phyloP scores from a whole-genome alignment of 371 early-diverging fungal species.

The Cokeromyces recurvatus region DNA sequence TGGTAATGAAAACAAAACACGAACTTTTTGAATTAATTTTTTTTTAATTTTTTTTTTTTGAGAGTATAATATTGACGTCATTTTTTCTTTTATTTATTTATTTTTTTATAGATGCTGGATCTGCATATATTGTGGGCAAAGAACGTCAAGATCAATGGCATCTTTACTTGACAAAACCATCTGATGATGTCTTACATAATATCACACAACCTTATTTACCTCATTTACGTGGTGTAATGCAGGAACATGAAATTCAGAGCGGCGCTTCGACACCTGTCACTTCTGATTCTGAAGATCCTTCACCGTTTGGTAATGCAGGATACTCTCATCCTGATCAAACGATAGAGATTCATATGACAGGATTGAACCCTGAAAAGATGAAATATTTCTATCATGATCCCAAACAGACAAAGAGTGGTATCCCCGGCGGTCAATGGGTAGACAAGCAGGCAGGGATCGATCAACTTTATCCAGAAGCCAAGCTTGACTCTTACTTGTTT shows the following conservation, averaged over 20 bases:
- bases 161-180: constrained; percentile 77
- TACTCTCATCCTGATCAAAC: constrained; percentile 70
- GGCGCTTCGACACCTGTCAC: constrained; percentile 36
- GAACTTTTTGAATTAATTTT: too few relatives aligned
- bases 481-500: constrained; percentile 82
- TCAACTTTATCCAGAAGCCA: constrained; percentile 68
- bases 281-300: constrained; percentile 26
- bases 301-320: constrained; percentile 39
- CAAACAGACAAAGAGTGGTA: constrained; percentile 46
- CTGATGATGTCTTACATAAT: constrained; percentile 45
- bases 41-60: constrained; percentile 1
- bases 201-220: not conserved
- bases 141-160: constrained; percentile 95
- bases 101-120: constrained; percentile 50
- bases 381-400: constrained; percentile 57
- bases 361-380: constrained; percentile 71
- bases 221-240: constrained; percentile 18
- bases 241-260: constrained; percentile 15
- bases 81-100: too few relatives aligned
- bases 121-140: constrained; percentile 91
- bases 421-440: constrained; percentile 56
- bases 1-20: too few relatives aligned
- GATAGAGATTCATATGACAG: constrained; percentile 93
- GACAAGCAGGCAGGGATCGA: constrained; percentile 72
- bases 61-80: not conserved